Evolutionary conservation across 1,284 basidiomycete genomes (phyloP), one percentile per base, ranked within the genome.

Genomic region (Heterobasidion occidentale): DNA sequence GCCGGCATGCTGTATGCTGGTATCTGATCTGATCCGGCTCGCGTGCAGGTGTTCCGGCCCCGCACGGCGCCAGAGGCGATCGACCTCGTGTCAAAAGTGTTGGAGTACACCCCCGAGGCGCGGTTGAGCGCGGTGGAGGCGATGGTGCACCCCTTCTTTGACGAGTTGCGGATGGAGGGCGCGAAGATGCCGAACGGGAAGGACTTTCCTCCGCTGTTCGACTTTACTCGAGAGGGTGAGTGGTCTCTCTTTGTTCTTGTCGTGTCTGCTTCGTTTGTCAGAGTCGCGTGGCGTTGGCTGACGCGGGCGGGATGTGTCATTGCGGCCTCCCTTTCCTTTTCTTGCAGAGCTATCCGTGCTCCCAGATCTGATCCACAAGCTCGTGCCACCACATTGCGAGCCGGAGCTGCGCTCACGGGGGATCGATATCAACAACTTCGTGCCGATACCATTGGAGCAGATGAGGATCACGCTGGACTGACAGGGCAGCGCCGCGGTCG

Each of bases 21-120:
- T 27, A 27, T 27, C 27, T 27, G 27, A 27, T 27, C 27, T 27
- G 27, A 27, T 27, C 27, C 4, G 27, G 42, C 17, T 17, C 17
- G 42, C 42, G 42, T 45, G 49, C 72, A 95, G 92, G 97, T 99
- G 58, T 99, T 99, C 87, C 88, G 96, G 64, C 95, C 96, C 51
- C 92, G 96, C 67, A 99, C 96, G 20, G 86, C 95, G 11, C 85
- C 90, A 44, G 96, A 98, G 71, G 93, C 96, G 59, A 98, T 99
- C 74, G 92, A 97, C 66, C 77, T 99, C 59, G 97, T 99, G 61
- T 87, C 91, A 38, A 94, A 93, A 70, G 75, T 99, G 62, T 79
- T 99, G 63, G 95, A 99, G 71, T 99, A 99, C 78, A 99, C 97
- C 11, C 96, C 96, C 7, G 89, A 89, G 52, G 88, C 92, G 35